These are phyloP conservation scores for Picea sitchensis DNA, from an alignment of 75 land plant species.

Conservation along the genomic window DNA sequence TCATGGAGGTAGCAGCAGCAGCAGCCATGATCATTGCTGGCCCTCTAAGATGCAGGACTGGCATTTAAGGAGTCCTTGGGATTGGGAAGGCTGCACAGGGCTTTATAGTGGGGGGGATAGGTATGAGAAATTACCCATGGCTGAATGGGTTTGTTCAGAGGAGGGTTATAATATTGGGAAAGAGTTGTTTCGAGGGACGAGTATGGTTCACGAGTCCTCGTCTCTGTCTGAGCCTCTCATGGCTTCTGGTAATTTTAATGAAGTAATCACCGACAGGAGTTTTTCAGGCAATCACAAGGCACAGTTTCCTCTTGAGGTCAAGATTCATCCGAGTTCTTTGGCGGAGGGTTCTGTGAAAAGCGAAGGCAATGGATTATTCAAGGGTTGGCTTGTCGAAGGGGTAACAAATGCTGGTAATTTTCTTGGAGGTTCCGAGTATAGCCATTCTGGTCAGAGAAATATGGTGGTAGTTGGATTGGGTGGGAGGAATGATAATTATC, in stretches of 20 bases:
- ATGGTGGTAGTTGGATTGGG: background rate
- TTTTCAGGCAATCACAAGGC: background rate
- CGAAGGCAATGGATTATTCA: background rate
- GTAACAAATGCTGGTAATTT: background rate
- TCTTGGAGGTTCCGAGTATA: background rate
- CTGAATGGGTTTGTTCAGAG: background rate
- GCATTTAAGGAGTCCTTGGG: background rate
- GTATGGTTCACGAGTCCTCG: background rate
- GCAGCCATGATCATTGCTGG: conserved; percentile 12
- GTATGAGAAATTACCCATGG: background rate
- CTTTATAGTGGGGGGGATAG: background rate
- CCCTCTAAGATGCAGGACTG: background rate
- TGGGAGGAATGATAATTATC: background rate
- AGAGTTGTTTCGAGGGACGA: background rate
- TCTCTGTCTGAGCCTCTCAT: background rate
- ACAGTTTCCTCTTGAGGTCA: background rate
- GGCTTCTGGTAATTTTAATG: background rate
- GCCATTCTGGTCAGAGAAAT: too few relatives aligned
- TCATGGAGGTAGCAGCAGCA: background rate
- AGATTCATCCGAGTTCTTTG: background rate
- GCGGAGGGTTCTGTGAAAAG: background rate
- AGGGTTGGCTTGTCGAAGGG: conserved; percentile 8
- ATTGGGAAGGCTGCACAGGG: conserved; percentile 1
- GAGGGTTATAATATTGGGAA: conserved; percentile 6
- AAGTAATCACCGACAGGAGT: background rate